Percentiles rank a stretch among this genome's conserved stretches.
Evolutionary conservation across 257 asterid species (phyloP).

Genomic region (Scutellaria baicalensis): DNA sequence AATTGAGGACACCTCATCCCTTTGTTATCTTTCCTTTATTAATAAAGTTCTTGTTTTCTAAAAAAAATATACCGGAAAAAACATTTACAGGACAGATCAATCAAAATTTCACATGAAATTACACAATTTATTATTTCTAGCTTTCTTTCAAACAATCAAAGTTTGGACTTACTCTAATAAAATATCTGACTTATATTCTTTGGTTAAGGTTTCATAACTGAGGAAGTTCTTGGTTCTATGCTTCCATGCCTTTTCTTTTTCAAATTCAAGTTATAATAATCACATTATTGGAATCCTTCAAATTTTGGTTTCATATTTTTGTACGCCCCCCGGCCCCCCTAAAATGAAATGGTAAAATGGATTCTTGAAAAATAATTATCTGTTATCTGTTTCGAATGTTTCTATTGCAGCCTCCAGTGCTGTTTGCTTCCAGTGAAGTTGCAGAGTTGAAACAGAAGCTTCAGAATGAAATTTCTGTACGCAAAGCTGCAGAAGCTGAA

Average conservation of each 20-base stretch:
- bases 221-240: neutral
- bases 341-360: neutral
- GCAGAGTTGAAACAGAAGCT: conserved; percentile 51
- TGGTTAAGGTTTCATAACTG: neutral
- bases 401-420: conserved; percentile 35
- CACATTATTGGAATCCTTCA: neutral
- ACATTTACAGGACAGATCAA: neutral
- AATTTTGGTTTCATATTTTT: neutral
- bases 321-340: neutral
- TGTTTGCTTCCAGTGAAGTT: conserved; percentile 40
- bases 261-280: neutral
- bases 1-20: no score
- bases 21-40: no score
- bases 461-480: conserved; percentile 48
- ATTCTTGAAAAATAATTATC: neutral
- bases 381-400: neutral
- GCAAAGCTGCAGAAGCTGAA: conserved; percentile 72
- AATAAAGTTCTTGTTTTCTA: no score
- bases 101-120: neutral
- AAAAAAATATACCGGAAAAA: no score
- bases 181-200: neutral
- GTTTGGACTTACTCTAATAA: neutral
- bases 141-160: neutral
- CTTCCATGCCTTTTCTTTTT: neutral
- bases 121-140: neutral